Conservation (phyloP, 2,329 filamentous ascomycete species). For the Cadophora sp. region DNA sequence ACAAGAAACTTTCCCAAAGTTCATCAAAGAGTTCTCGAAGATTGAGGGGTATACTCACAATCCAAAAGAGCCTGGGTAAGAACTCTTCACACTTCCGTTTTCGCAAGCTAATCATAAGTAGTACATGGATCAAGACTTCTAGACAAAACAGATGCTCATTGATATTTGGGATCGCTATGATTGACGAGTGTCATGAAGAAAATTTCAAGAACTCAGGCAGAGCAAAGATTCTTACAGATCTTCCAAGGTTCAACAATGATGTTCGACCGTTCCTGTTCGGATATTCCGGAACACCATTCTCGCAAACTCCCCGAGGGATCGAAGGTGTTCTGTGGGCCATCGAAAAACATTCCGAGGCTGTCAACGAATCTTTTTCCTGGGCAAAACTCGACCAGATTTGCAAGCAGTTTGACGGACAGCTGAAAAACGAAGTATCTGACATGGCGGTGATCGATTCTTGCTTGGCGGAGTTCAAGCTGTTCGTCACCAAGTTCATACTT, state of each 20-base stretch:
- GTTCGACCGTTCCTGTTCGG: slow-evolving; percentile 34
- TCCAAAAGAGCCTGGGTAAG: slow-evolving; percentile 5
- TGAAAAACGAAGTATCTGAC: slow-evolving; percentile 5
- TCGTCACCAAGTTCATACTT: slow-evolving; percentile 33
- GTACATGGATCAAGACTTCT: slow-evolving; percentile 21
- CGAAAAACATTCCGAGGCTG: slow-evolving; percentile 25
- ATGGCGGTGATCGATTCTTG: slow-evolving; percentile 2
- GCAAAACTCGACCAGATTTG: slow-evolving; percentile 27
- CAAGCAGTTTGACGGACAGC: slow-evolving; percentile 27
- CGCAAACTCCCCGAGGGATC: slow-evolving; percentile 27
- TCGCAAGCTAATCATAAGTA: background rate
- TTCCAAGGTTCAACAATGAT: slow-evolving; percentile 20
- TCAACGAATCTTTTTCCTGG: background rate
- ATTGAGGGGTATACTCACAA: slow-evolving; percentile 3
- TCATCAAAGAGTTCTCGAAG: slow-evolving; percentile 26
- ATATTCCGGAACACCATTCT: slow-evolving; percentile 36
- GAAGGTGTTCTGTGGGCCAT: slow-evolving; percentile 34
- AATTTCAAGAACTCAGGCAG: slow-evolving; percentile 25
- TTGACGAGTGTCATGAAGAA: slow-evolving; percentile 37
- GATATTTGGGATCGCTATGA: slow-evolving; percentile 36
- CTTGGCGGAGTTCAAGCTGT: slow-evolving; percentile 19
- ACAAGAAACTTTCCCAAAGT: slow-evolving; percentile 20
- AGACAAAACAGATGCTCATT: slow-evolving; percentile 19
- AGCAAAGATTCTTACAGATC: slow-evolving; percentile 24
- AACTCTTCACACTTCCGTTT: no score